Conservation (phyloP, 2,329 filamentous ascomycete species). For the Aspergillus fumigatiaffinis region DNA sequence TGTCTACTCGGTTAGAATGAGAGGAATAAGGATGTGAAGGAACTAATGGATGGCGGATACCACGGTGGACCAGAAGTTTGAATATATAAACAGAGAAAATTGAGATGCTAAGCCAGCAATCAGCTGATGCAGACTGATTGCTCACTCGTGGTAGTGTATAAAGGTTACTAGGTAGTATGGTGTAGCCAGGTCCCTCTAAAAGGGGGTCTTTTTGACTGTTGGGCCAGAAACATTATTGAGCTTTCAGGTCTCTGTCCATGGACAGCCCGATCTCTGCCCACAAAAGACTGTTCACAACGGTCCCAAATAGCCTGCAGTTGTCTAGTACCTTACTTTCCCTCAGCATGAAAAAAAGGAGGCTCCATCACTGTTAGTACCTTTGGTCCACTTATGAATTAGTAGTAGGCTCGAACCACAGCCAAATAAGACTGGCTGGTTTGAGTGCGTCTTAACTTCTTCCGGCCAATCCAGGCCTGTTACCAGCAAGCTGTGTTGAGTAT, state of each 20-base stretch:
- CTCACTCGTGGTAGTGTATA: background rate
- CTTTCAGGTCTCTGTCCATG: background rate
- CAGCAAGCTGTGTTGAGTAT: background rate
- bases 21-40: no score
- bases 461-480: background rate
- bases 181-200: background rate
- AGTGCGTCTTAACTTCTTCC: background rate
- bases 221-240: background rate
- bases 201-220: background rate
- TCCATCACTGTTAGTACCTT: background rate
- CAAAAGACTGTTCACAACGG: background rate
- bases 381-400: background rate
- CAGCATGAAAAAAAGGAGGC: background rate
- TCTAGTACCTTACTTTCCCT: background rate
- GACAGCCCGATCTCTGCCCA: background rate
- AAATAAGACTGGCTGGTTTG: background rate
- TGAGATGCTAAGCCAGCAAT: background rate
- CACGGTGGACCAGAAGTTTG: no score
- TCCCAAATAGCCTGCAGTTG: background rate
- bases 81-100: background rate
- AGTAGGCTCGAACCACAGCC: background rate
- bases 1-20: no score
- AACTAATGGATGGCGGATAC: no score
- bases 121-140: background rate
- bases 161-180: background rate